Evolutionary conservation across 371 early-diverging fungal genomes (phyloP), one percentile per base, ranked within the genome.

Genomic region (Aphelidium insulamus): DNA sequence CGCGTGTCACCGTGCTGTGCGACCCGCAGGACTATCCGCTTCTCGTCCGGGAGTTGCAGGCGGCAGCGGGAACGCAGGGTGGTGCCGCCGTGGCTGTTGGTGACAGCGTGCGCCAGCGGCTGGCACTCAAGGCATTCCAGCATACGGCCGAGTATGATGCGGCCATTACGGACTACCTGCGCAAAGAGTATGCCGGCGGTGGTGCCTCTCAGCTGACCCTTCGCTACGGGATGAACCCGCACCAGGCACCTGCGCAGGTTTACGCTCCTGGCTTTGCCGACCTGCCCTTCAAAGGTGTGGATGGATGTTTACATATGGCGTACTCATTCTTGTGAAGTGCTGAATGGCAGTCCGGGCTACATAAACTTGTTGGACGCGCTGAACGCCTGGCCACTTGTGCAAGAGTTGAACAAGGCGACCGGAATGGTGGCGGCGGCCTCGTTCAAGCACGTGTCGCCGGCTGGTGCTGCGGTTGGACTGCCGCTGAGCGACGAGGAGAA

Each of bases 371-470:
- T 91, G 40, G 90, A 91, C 57, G 92, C 90, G 8, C 63, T 94
- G 26, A 91, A 91, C 62, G 66, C 87, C 18, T 94, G 87, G 85
- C 87, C 85, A 32, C 63, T 94, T 31, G 95, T 91, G 47, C 87
- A 90, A 68, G 90, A 85, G 43, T 43, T 84, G 32, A 54, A 62
- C 28, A 34, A 49, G 21, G 73, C 81, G 12, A 50, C 72, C 8
- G 61, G 62, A 14, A 50, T 79, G 32, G 76, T 80, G 20, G 91
- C 95, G 17, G 91, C 95, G 38, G 92, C 95, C 37, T 90, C 88
- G 19, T 94, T 94, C 70, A 91, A 94, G 66, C 95, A 94, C 54
- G 91, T 91, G 30, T 84, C 85, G 14, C 95, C 95, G 23, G 92
- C 95, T 33, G 95, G 92, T 50, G 92, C 87, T 28, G 91, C 92